Base-by-base conservation (phyloP, 2,329 filamentous ascomycete species). In the Colletotrichum neosansevieriae region DNA sequence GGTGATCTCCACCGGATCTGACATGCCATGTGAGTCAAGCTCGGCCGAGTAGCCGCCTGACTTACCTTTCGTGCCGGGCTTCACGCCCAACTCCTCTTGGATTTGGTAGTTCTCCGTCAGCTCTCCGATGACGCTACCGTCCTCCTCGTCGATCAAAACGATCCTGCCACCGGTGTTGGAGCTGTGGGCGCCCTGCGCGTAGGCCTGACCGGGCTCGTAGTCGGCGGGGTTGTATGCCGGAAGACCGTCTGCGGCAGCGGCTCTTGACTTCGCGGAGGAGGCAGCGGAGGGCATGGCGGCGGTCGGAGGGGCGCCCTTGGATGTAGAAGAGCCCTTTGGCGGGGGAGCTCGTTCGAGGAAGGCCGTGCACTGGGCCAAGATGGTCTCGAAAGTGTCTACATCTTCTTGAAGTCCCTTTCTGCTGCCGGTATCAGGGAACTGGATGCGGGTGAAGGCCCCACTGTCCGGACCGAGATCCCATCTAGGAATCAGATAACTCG, bases 41-140 rank as follows among this genome's bases (percentile, higher is more conserved):
- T 68, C 65, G 61, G 65, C 65, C 54, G 54, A 54, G 54, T 50
- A n/a, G 24, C 50, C 7, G 75, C 85, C 76, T 83, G 97, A 94
- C 92, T 86, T 99, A 97, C 94, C 92, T 86, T 99, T 98, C 5
- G 92, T 95, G n/a, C 96, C 96, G 15, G 91, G 90, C 76, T 91
- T 89, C 70, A 99, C 85, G 58, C 85, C 86, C 32, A 88, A 84
- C 72, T 94, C 89, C 75, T 98, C 94, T 15, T 95, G 85, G 17
- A 97, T 87, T 72, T 94, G 85, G 75, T 93, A 95, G 17, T 91
- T 92, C 66, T 95, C 92, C 66, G 92, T 89, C 70, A 99, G 83
- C 81, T 99, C 95, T 51, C 96, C 96, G 32, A 99, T 92, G 9
- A 99, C 92, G 74, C 93, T 97, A 59, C 96, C 96, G 80, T 99